Base-by-base conservation (phyloP, 208 protist species). In the Acanthamoeba polyphaga region DNA sequence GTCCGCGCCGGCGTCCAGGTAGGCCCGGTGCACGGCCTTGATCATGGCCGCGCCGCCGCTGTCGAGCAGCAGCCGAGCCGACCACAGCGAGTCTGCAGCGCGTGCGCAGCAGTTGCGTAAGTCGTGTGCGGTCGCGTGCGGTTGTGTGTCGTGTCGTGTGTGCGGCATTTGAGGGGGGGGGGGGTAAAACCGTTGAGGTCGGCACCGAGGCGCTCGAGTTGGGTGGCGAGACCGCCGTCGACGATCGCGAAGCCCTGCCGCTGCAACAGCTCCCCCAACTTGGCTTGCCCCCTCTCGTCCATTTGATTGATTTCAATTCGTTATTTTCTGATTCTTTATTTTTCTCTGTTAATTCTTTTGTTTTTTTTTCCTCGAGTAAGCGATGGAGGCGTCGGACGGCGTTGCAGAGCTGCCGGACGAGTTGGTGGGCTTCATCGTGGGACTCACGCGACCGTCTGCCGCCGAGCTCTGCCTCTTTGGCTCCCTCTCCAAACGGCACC, bases 1-100 rank as follows among this genome's bases (percentile, higher is more conserved):
- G 38, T 93, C 89, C 24, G 89, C 89, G 10, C 89, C 89, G n/a
- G 89, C 89, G 27, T 93, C 89, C 19, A 93, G 89, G 43, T 93
- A 93, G 89, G 58, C 43, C 64, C 43, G 9, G 68, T 93, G 89
- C 58, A 93, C 89, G 15, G 34, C 49, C 66, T 93, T 93, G 55
- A 93, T 93, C 29, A 80, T 15, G 9, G 17, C 8, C 43, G 32
- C 38, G 12, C 15, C 74, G 29, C 43, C 27, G 12, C 9, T n/a
- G 46, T 72, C 62, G 15, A 27, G 46, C 38, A 80, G 46, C 68
- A 93, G 66, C 29, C 68, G 34, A 34, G 89, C 89, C 49, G 89
- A 93, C 89, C 89, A 93, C 62, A 93, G 53, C 38, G 27, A 12
- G 53, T 93, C 89, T 93, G 58, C 74, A 46, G 10, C 66, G 84